Evolutionary conservation across 164 flowering plant genomes (phyloP).

Genomic region (Litsea cubeba): DNA sequence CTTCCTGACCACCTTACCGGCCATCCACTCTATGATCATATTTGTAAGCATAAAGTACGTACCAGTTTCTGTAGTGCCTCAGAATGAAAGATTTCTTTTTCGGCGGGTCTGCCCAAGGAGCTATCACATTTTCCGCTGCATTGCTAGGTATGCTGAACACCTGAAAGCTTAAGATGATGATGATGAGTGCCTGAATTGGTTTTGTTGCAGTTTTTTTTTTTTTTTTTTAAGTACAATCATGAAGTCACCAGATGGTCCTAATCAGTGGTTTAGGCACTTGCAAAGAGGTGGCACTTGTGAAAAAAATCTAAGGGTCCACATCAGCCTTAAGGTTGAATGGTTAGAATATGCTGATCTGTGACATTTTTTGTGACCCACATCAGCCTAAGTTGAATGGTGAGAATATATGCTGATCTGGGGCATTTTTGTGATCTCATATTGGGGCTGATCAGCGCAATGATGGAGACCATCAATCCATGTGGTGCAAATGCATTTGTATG

Average conservation of each 20-base stretch:
- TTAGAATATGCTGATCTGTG: no score
- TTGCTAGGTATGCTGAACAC: conserved; percentile 60
- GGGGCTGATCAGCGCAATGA: background rate
- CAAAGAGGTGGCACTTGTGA: no score
- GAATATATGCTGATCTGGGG: background rate
- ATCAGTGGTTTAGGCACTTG: no score
- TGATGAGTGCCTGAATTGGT: background rate
- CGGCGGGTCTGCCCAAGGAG: conserved; percentile 82
- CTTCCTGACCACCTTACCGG: conserved; percentile 80
- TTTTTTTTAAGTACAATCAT: no score
- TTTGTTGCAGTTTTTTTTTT: no score
- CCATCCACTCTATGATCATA: conserved; percentile 81
- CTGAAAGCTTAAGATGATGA: background rate
- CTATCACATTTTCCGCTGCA: conserved; percentile 93
- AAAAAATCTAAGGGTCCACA: no score
- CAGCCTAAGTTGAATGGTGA: no score
- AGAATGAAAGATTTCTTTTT: conserved; percentile 87
- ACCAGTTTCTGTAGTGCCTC: conserved; percentile 95
- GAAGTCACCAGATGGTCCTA: no score
- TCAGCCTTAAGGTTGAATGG: no score
- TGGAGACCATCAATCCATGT: background rate
- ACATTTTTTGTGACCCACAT: no score
- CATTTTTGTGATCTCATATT: background rate
- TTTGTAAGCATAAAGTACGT: conserved; percentile 95
- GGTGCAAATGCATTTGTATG: background rate